Conservation (phyloP, 2,329 filamentous ascomycete species). For the Stagonosporopsis tanaceti region DNA sequence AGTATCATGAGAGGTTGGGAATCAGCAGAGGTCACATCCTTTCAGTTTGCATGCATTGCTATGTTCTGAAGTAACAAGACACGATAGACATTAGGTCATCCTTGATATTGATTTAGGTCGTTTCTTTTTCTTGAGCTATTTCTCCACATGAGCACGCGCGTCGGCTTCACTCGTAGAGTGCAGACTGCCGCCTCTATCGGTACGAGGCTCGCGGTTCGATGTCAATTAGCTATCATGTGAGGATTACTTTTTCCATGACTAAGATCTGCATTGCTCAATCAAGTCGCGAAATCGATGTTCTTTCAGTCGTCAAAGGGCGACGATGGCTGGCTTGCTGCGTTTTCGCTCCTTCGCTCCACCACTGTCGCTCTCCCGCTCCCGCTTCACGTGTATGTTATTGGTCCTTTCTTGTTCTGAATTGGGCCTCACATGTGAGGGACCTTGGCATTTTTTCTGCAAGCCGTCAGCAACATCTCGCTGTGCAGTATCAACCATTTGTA, state of each 20-base stretch:
- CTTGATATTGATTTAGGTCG: background rate
- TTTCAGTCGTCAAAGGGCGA: background rate
- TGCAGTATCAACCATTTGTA: background rate
- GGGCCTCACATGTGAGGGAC: no score
- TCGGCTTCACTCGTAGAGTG: background rate
- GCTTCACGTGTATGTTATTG: background rate
- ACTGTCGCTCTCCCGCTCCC: background rate
- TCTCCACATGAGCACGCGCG: background rate
- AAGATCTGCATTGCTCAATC: background rate
- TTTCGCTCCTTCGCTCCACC: background rate
- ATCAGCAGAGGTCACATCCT: conserved; percentile 75
- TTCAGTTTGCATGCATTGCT: background rate
- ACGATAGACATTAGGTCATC: background rate
- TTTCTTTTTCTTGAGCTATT: background rate
- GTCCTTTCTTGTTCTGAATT: background rate
- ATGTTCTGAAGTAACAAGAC: background rate
- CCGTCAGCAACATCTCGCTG: background rate
- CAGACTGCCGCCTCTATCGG: background rate
- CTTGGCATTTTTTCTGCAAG: background rate
- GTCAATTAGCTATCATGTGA: background rate
- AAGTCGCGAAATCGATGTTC: background rate
- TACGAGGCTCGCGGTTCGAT: no score
- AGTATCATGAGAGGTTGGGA: conserved; percentile 71
- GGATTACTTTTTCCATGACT: background rate
- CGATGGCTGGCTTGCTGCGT: background rate